Conservation (phyloP, 1,284 basidiomycete species). For the Trichosporon faecale region DNA sequence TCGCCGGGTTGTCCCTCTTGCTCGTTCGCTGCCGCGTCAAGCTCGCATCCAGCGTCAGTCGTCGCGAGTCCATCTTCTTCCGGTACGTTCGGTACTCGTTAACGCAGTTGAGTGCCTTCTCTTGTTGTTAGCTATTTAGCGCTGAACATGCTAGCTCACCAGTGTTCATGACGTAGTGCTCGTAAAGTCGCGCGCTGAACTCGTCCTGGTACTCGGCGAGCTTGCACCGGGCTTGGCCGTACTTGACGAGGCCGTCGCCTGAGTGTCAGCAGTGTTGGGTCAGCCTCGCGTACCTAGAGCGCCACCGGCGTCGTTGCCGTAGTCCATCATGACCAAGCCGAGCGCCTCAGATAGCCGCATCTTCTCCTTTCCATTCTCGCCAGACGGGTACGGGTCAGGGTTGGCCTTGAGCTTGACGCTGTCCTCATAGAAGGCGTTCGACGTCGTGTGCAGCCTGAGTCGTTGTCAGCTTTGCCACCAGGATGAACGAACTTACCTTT, state of each 20-base stretch:
- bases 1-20: constrained; percentile 62
- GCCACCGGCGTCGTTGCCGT: constrained; percentile 75
- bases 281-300: constrained; percentile 54
- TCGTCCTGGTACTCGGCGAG: constrained; percentile 57
- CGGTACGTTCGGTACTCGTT: constrained; percentile 50
- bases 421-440: constrained; percentile 44
- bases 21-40: constrained; percentile 62
- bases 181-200: constrained; percentile 56
- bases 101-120: constrained; percentile 54
- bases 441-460: constrained; percentile 48
- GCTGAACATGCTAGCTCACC: constrained; percentile 25
- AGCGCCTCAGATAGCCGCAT: constrained; percentile 67
- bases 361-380: constrained; percentile 45
- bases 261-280: background rate
- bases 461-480: background rate
- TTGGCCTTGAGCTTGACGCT: constrained; percentile 46
- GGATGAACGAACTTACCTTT: constrained; percentile 56
- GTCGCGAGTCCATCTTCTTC: constrained; percentile 68
- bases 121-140: constrained; percentile 33
- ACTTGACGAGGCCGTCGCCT: constrained; percentile 62
- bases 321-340: constrained; percentile 77
- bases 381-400: constrained; percentile 46
- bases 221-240: constrained; percentile 77
- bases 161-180: constrained; percentile 69
- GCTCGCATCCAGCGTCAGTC: constrained; percentile 72